Conservation (phyloP, 2,329 filamentous ascomycete genomes). For the Ceratocystis colombiana region DNA sequence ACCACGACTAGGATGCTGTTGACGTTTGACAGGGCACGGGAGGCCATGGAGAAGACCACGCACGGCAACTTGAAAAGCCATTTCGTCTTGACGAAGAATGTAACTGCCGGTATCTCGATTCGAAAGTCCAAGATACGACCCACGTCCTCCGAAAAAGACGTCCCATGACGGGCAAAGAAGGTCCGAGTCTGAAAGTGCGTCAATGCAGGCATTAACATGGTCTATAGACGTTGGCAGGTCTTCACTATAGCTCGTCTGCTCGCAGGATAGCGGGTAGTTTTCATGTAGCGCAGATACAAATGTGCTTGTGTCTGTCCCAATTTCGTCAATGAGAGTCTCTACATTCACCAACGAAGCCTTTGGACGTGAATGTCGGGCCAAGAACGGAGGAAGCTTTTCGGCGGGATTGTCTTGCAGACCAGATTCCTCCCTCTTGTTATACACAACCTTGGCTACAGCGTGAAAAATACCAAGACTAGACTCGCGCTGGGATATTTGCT, state of each 20-base stretch:
- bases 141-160: conserved; percentile 51
- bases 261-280: conserved; percentile 82
- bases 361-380: conserved; percentile 48
- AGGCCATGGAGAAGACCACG: conserved; percentile 76
- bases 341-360: conserved; percentile 56
- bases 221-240: conserved; percentile 51
- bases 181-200: conserved; percentile 78
- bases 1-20: conserved; percentile 22
- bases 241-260: conserved; percentile 37
- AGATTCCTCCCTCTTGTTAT: conserved; percentile 65
- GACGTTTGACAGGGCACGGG: conserved; percentile 72
- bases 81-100: conserved; percentile 79
- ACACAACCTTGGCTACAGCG: conserved; percentile 87
- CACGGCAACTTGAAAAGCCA: conserved; percentile 83
- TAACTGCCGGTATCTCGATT: conserved; percentile 56
- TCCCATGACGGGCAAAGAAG: conserved; percentile 66
- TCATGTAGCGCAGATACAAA: conserved; percentile 88
- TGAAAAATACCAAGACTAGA: conserved; percentile 90
- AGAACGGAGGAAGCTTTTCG: conserved; percentile 50
- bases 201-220: conserved; percentile 73
- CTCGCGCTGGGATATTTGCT: conserved; percentile 76
- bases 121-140: conserved; percentile 34
- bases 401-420: conserved; percentile 26
- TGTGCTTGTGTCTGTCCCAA: conserved; percentile 81
- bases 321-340: conserved; percentile 79